These are phyloP conservation scores for Aurifilum marmelostoma DNA, from an alignment of 2,329 filamentous ascomycete genomes.

Conservation along the genomic window DNA sequence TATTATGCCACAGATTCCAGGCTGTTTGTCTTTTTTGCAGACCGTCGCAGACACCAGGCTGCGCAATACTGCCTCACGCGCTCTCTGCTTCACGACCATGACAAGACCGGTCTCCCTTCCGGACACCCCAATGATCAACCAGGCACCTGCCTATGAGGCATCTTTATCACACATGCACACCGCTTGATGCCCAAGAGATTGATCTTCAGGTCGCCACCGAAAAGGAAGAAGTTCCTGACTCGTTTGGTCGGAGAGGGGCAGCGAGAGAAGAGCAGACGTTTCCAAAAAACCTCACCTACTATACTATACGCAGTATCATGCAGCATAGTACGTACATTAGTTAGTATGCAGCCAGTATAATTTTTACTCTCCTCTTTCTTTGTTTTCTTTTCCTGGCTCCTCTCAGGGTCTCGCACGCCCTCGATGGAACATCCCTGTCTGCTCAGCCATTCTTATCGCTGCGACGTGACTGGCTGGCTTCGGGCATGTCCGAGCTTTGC, in stretches of 20 bases:
- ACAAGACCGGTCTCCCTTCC: background rate
- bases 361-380: background rate
- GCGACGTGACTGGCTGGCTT: conserved; percentile 22
- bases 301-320: background rate
- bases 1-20: background rate
- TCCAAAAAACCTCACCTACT: background rate
- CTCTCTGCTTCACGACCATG: background rate
- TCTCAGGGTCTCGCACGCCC: background rate
- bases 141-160: background rate
- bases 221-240: background rate
- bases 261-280: background rate
- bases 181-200: background rate
- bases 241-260: background rate
- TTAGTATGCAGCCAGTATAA: background rate
- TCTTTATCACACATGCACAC: background rate
- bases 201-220: background rate
- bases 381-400: background rate
- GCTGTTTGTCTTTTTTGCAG: background rate
- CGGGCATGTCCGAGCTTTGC: conserved; percentile 26
- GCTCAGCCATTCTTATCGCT: conserved; percentile 22
- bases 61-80: background rate
- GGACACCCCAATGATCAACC: too few species aligned
- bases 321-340: conserved; percentile 1
- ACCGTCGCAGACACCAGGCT: background rate
- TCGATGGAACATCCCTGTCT: conserved; percentile 15